Percentiles rank a stretch among this genome's conserved stretches.
Evolutionary conservation across 345 rosid species (phyloP).

Genomic region (Arabis hirsuta): DNA sequence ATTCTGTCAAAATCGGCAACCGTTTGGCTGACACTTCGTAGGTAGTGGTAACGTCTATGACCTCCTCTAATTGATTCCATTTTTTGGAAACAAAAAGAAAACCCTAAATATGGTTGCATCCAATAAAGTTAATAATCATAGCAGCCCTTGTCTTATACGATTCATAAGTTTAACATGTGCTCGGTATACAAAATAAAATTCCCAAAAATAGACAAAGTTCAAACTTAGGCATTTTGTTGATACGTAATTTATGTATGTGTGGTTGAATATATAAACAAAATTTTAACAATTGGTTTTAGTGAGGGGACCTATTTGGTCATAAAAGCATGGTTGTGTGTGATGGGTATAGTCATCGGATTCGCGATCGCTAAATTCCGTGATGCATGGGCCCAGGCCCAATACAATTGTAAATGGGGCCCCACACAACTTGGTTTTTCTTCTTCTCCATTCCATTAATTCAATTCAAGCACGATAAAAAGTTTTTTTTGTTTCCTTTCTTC

Average conservation of each 20-base stretch:
- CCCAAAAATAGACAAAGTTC: background rate
- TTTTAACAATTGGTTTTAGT: background rate
- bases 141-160: background rate
- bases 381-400: slow-evolving; percentile 30
- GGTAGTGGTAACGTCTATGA: too few relatives aligned
- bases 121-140: background rate
- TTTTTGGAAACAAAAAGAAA: background rate
- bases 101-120: background rate
- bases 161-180: slow-evolving; percentile 6
- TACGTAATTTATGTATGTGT: slow-evolving; percentile 18
- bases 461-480: background rate
- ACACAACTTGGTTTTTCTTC: slow-evolving; percentile 2
- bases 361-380: slow-evolving; percentile 26
- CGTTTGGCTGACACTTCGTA: too few relatives aligned
- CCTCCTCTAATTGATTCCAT: background rate
- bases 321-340: slow-evolving; percentile 31
- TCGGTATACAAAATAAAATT: background rate
- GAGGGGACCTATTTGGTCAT: slow-evolving; percentile 40
- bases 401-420: slow-evolving; percentile 16
- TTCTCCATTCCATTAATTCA: background rate
- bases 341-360: slow-evolving; percentile 29
- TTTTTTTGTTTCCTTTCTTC: too few relatives aligned
- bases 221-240: slow-evolving; percentile 8
- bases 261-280: slow-evolving; percentile 18
- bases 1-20: too few relatives aligned